Evolutionary conservation across 768 basidiomycete genomes (phyloP).

Genomic region (Termitomyces heimii): DNA sequence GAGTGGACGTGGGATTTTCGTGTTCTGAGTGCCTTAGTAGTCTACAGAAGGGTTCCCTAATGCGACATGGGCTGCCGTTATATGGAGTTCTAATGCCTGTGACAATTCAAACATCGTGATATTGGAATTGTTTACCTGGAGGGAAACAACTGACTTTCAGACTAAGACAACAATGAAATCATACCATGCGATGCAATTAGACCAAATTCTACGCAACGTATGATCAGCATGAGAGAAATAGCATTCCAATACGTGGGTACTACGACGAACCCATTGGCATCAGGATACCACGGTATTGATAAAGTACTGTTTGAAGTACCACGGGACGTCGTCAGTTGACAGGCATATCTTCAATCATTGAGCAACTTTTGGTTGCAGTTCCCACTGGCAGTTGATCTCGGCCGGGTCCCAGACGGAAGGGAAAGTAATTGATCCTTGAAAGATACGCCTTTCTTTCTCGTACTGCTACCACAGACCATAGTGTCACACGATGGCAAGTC

Average conservation of each 20-base stretch:
- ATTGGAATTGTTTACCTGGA: neutral
- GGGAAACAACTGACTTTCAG: slow-evolving; percentile 24
- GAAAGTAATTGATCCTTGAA: neutral
- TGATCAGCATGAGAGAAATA: neutral
- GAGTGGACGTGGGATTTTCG: neutral
- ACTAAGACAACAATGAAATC: slow-evolving; percentile 38
- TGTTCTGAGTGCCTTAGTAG: slow-evolving; percentile 21
- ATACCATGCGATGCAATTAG: slow-evolving; percentile 39
- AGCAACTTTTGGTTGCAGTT: neutral
- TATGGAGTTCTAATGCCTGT: slow-evolving; percentile 26
- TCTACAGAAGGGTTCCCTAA: slow-evolving; percentile 37
- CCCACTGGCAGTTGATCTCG: neutral
- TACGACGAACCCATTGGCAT: neutral
- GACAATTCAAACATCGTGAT: neutral
- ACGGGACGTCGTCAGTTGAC: neutral
- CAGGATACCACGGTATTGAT: neutral
- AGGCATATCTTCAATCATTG: neutral
- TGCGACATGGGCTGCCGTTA: slow-evolving; percentile 24
- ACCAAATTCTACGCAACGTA: slow-evolving; percentile 21
- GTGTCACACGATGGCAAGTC: slow-evolving; percentile 15
- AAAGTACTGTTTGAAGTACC: neutral
- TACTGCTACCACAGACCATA: neutral
- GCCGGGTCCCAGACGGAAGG: neutral
- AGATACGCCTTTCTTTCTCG: neutral
- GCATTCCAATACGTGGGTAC: neutral